A percentile compares a stretch with the other conserved stretches of the same genome.
Evolutionary conservation across 208 protist species (phyloP).

Genomic region (Crithidia mellificae): DNA sequence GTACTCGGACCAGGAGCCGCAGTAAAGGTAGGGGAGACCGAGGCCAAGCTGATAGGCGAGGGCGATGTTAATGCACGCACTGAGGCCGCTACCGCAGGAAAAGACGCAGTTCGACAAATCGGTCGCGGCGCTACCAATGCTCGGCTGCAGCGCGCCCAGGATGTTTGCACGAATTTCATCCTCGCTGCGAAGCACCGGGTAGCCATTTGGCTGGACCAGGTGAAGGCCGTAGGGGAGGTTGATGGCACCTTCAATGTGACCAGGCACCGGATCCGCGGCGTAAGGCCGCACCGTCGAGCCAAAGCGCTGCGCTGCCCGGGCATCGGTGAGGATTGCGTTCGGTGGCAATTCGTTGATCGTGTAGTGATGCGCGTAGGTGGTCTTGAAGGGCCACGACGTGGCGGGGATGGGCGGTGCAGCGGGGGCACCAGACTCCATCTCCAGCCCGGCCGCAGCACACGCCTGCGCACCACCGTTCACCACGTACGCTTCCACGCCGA

Average conservation of each 20-base stretch:
- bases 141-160: constrained; percentile 32
- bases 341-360: constrained; percentile 44
- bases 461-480: constrained; percentile 73
- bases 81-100: constrained; percentile 84
- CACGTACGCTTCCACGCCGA: constrained; percentile 83
- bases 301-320: constrained; percentile 56
- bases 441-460: constrained; percentile 46
- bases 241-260: constrained; percentile 72
- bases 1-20: constrained; percentile 88
- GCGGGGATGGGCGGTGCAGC: constrained; percentile 13
- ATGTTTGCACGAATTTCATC: constrained; percentile 57
- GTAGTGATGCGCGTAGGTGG: constrained; percentile 38
- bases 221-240: constrained; percentile 59
- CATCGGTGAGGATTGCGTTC: constrained; percentile 68
- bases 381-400: constrained; percentile 50
- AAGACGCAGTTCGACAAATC: constrained; percentile 68
- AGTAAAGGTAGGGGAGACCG: constrained; percentile 70
- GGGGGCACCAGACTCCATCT: constrained; percentile 37
- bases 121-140: constrained; percentile 11
- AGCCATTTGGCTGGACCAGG: constrained; percentile 20
- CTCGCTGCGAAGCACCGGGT: constrained; percentile 38
- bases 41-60: constrained; percentile 63
- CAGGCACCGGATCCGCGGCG: constrained; percentile 54
- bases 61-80: constrained; percentile 76
- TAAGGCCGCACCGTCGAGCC: constrained; percentile 64